Percentiles rank a stretch among this genome's conserved stretches.
phyloP scores from a whole-genome alignment of 1,284 basidiomycete species.

The Grifola frondosa region DNA sequence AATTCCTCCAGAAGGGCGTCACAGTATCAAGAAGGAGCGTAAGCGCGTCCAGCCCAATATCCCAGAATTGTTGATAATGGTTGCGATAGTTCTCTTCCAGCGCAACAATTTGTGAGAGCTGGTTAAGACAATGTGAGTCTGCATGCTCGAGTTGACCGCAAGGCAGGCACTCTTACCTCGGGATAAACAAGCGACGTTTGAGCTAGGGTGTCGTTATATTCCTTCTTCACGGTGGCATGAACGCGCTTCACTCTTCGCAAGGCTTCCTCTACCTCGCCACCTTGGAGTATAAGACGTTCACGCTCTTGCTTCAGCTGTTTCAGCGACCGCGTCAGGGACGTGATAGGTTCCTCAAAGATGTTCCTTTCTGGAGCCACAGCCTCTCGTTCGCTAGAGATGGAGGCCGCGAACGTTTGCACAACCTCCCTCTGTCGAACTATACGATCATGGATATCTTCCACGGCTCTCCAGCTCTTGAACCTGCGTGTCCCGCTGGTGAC shows the following conservation, averaged over 20 bases:
- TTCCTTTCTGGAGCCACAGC: constrained; percentile 30
- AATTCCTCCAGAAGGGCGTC: constrained; percentile 74
- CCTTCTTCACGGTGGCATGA: constrained; percentile 56
- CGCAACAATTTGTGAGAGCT: constrained; percentile 67
- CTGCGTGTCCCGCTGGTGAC: constrained; percentile 60
- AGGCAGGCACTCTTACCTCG: too few species aligned
- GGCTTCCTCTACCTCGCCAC: constrained; percentile 49
- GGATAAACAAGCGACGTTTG: constrained; percentile 74
- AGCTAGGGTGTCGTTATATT: constrained; percentile 65
- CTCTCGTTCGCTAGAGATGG: constrained; percentile 10
- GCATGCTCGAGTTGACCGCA: too few species aligned
- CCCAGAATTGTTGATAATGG: constrained; percentile 75
- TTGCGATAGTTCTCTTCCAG: constrained; percentile 74
- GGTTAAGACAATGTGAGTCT: background rate
- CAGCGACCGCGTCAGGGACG: constrained; percentile 45
- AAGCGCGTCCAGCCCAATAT: constrained; percentile 69
- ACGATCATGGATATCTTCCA: constrained; percentile 69
- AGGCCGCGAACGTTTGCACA: constrained; percentile 44
- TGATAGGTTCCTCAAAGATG: constrained; percentile 55
- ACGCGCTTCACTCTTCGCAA: constrained; percentile 47
- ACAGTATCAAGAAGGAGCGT: constrained; percentile 72
- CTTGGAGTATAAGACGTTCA: constrained; percentile 40
- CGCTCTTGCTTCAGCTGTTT: constrained; percentile 38
- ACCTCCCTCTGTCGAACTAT: constrained; percentile 56
- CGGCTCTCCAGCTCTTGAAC: constrained; percentile 60